Evolutionary conservation across 495 filamentous ascomycete genomes (phyloP).

Genomic region (Lepraria neglecta): DNA sequence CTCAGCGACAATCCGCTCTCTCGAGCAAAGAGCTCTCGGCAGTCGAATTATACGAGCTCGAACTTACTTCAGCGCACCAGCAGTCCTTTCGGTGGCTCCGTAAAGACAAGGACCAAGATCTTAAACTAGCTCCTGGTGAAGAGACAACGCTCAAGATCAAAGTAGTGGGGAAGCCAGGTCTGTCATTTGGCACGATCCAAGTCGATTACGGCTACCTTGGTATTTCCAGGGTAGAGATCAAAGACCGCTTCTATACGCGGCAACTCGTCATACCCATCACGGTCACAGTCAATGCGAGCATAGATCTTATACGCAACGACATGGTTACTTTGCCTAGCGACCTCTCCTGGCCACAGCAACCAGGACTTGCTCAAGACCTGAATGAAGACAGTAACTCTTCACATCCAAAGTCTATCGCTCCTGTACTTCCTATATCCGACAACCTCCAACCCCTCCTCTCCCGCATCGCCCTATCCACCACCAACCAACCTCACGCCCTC

Average conservation of each 20-base stretch:
- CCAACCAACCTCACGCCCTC: conserved; percentile 64
- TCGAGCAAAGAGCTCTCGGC: conserved; percentile 67
- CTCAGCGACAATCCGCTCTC: conserved; percentile 65
- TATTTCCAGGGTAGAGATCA: conserved; percentile 53
- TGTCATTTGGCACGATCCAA: conserved; percentile 75
- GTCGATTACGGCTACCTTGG: conserved; percentile 76
- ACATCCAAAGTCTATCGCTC: background rate
- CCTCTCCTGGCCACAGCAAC: conserved; percentile 47
- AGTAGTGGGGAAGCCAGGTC: conserved; percentile 73
- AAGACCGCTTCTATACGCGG: conserved; percentile 75
- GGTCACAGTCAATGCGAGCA: conserved; percentile 83
- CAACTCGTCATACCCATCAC: conserved; percentile 76
- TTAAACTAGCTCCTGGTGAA: conserved; percentile 61
- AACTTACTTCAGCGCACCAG: conserved; percentile 66
- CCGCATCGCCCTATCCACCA: conserved; percentile 36
- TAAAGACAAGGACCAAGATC: conserved; percentile 41
- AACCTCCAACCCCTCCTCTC: conserved; percentile 40
- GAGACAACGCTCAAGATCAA: conserved; percentile 74
- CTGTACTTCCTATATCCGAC: conserved; percentile 24
- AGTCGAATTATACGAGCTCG: conserved; percentile 76
- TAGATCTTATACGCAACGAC: conserved; percentile 73
- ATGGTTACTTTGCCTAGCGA: conserved; percentile 61
- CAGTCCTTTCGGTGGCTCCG: conserved; percentile 63
- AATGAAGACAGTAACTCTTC: background rate
- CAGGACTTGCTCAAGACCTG: conserved; percentile 6